These are phyloP conservation scores for Suillus tomentosus DNA, from an alignment of 768 basidiomycete genomes.

Conservation along the genomic window DNA sequence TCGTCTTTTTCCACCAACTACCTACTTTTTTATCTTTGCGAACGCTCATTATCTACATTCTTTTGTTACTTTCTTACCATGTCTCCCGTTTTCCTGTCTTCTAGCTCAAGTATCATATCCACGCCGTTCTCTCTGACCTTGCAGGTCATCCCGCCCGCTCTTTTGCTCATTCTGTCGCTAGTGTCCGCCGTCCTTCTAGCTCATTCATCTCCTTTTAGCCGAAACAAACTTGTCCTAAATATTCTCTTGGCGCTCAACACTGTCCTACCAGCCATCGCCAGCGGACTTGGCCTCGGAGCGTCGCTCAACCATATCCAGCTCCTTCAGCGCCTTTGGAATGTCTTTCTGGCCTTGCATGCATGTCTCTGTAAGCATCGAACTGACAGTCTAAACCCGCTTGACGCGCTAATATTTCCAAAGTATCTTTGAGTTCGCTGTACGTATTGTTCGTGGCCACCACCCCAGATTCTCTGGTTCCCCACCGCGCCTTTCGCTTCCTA, in stretches of 20 bases:
- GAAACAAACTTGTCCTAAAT: constrained; percentile 13
- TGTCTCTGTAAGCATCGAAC: constrained; percentile 21
- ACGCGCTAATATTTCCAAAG: constrained; percentile 16
- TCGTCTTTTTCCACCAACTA: background rate
- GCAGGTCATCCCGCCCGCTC: constrained; percentile 23
- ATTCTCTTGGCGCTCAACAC: constrained; percentile 23
- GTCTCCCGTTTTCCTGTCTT: background rate
- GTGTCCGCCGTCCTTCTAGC: constrained; percentile 20
- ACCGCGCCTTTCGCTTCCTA: constrained; percentile 18
- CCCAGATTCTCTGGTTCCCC: constrained; percentile 11
- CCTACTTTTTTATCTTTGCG: background rate
- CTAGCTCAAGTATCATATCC: background rate
- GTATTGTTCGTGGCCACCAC: constrained; percentile 19
- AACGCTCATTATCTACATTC: constrained; percentile 10
- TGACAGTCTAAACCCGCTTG: background rate
- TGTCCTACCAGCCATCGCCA: constrained; percentile 26
- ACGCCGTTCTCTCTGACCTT: background rate
- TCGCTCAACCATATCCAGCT: constrained; percentile 16
- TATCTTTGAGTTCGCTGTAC: constrained; percentile 29
- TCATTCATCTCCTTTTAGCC: constrained; percentile 15
- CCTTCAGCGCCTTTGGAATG: constrained; percentile 19
- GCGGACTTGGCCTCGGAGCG: constrained; percentile 23
- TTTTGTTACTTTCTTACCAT: constrained; percentile 1
- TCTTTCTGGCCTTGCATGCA: constrained; percentile 24
- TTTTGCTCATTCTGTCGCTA: constrained; percentile 27